Percentiles rank a stretch among this genome's conserved stretches.
Evolutionary conservation across 225 moss, liverwort and hornwort genomes (phyloP).

Genomic region (Polytrichum commune): DNA sequence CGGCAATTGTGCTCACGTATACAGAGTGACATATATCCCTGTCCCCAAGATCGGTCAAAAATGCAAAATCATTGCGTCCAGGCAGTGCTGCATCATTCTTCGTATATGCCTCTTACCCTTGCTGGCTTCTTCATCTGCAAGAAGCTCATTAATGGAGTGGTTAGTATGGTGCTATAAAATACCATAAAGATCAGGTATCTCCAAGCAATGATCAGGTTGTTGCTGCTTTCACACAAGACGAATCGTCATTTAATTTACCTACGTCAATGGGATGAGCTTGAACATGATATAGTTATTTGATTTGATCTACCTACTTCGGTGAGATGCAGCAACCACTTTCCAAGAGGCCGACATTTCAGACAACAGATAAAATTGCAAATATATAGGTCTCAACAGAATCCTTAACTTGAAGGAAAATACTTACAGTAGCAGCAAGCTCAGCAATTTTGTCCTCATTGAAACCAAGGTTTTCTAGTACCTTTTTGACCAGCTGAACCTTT

Average conservation of each 20-base stretch:
- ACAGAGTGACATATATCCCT: not conserved
- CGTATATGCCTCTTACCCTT: constrained; percentile 2
- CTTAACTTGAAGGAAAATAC: constrained; percentile 8
- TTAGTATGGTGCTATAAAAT: too few relatives aligned
- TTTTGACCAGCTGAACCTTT: constrained; percentile 63
- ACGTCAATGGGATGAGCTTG: too few relatives aligned
- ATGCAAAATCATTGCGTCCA: not conserved
- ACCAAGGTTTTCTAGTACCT: constrained; percentile 57
- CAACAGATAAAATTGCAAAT: not conserved
- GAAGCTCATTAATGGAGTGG: not conserved
- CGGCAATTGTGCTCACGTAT: not conserved
- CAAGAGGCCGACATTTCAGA: too few relatives aligned
- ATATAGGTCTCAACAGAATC: not conserved
- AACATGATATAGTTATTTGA: too few relatives aligned
- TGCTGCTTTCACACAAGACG: too few relatives aligned
- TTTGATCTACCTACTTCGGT: not conserved
- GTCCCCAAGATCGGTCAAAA: not conserved
- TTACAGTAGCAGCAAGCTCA: constrained; percentile 45
- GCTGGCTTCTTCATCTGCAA: constrained; percentile 7
- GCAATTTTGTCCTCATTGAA: constrained; percentile 45
- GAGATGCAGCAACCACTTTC: not conserved
- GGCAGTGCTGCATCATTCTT: not conserved
- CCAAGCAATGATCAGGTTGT: too few relatives aligned
- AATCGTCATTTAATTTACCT: too few relatives aligned
- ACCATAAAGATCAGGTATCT: too few relatives aligned